A percentile compares a stretch with the other conserved stretches of the same genome.
Conservation (phyloP, 2,329 filamentous ascomycete genomes). For the Pyricularia grisea region DNA sequence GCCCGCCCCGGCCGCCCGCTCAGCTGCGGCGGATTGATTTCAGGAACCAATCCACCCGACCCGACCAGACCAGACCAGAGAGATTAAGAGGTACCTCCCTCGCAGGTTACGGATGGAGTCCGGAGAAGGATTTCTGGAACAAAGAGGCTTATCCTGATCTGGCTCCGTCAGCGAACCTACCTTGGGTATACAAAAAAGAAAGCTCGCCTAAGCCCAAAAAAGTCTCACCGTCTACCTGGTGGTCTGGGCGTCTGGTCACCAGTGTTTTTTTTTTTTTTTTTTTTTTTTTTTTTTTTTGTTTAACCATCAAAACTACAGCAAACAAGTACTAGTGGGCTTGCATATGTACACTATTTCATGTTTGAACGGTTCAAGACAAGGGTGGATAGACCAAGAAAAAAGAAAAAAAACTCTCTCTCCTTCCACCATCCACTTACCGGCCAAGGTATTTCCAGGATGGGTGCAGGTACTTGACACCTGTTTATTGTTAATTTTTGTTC, state of each 20-base stretch:
- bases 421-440: not conserved
- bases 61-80: not conserved
- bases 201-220: not conserved
- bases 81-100: not conserved
- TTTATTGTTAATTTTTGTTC: not conserved
- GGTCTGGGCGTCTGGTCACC: not conserved
- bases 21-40: not conserved
- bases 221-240: not conserved
- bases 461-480: not conserved
- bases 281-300: not conserved
- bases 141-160: not conserved
- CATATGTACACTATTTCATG: not conserved
- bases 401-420: not conserved
- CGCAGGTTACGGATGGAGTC: not conserved
- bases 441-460: not conserved
- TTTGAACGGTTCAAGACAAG: not conserved
- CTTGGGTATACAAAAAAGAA: not conserved
- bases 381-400: not conserved
- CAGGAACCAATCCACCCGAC: not conserved
- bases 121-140: not conserved
- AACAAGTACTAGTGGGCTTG: not conserved
- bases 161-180: not conserved
- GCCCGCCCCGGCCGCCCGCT: not conserved
- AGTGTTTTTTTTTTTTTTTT: not conserved
- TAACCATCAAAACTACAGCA: not conserved